Percentiles rank a stretch among this genome's conserved stretches.
Conservation (phyloP, 2,329 filamentous ascomycete species). For the Fusarium sp. region DNA sequence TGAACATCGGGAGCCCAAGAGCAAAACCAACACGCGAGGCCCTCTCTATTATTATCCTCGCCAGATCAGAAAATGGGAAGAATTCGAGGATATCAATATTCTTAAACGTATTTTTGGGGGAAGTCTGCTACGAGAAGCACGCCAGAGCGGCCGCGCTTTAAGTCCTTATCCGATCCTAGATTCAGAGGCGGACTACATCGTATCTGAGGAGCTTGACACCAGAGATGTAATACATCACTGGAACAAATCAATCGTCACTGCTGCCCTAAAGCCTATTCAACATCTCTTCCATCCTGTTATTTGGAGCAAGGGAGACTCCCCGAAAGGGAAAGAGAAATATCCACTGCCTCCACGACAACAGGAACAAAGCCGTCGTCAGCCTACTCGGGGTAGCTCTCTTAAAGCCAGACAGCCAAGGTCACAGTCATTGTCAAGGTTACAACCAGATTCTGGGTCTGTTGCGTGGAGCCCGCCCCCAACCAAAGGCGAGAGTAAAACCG, state of each 20-base stretch:
- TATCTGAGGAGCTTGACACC: conserved; percentile 2
- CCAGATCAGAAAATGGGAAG: conserved; percentile 10
- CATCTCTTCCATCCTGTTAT: conserved; percentile 13
- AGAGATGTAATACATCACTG: conserved; percentile 11
- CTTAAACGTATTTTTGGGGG: not conserved
- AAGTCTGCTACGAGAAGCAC: not conserved
- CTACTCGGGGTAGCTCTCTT: not conserved
- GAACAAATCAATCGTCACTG: conserved; percentile 18
- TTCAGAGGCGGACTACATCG: not conserved
- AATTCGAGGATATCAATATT: conserved; percentile 5
- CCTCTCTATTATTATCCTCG: not conserved
- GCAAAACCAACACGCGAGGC: conserved; percentile 11
- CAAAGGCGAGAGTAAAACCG: not conserved
- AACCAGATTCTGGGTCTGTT: conserved; percentile 8
- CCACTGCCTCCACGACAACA: not conserved
- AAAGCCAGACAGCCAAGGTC: not conserved
- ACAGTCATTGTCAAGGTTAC: not conserved
- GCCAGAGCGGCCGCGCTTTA: not conserved
- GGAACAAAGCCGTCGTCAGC: not conserved
- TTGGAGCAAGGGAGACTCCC: conserved; percentile 13
- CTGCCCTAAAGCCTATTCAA: conserved; percentile 17
- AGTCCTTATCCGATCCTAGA: not conserved
- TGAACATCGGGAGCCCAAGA: not conserved
- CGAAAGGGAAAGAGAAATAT: not conserved
- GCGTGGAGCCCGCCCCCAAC: not conserved